Conservation (phyloP, 2,329 filamentous ascomycete species). For the Myriosclerotinia scirpicola region DNA sequence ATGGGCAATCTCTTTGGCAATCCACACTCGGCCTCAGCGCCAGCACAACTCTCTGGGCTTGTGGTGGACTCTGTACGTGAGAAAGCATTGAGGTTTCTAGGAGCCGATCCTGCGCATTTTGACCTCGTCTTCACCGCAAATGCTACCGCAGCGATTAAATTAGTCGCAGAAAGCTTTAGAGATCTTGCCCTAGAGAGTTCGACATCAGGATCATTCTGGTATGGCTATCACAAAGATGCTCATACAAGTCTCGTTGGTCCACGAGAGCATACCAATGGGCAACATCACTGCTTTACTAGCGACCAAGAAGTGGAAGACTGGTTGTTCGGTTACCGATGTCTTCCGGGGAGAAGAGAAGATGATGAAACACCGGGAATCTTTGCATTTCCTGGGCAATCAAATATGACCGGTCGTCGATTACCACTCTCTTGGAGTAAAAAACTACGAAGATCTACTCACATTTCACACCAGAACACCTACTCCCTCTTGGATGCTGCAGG, state of each 20-base stretch:
- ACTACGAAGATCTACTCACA: slow-evolving; percentile 44
- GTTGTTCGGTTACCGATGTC: slow-evolving; percentile 47
- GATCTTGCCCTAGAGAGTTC: slow-evolving; percentile 61
- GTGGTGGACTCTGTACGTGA: slow-evolving; percentile 74
- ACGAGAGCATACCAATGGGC: slow-evolving; percentile 65
- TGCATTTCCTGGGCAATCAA: slow-evolving; percentile 76
- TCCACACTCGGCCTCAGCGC: slow-evolving; percentile 79
- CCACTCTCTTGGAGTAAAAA: slow-evolving; percentile 66
- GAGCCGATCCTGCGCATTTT: slow-evolving; percentile 75
- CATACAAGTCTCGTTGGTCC: slow-evolving; percentile 87
- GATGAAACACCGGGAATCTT: slow-evolving; percentile 53
- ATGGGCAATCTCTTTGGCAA: slow-evolving; percentile 79
- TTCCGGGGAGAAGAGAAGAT: slow-evolving; percentile 36
- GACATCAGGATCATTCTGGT: slow-evolving; percentile 66
- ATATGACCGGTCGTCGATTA: slow-evolving; percentile 47
- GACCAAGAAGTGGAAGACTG: slow-evolving; percentile 65
- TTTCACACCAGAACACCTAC: slow-evolving; percentile 47
- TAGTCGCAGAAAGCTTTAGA: slow-evolving; percentile 75
- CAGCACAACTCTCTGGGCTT: slow-evolving; percentile 73
- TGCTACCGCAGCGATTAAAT: slow-evolving; percentile 86
- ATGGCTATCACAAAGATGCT: slow-evolving; percentile 78
- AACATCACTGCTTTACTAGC: slow-evolving; percentile 59
- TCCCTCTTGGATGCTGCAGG: slow-evolving; percentile 86
- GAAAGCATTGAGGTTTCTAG: slow-evolving; percentile 70
- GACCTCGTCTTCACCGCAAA: slow-evolving; percentile 90